Percentiles rank a stretch among this genome's conserved stretches.
Evolutionary conservation across 139 green algal genomes (phyloP).

Genomic region (Ettlia oleoabundans): DNA sequence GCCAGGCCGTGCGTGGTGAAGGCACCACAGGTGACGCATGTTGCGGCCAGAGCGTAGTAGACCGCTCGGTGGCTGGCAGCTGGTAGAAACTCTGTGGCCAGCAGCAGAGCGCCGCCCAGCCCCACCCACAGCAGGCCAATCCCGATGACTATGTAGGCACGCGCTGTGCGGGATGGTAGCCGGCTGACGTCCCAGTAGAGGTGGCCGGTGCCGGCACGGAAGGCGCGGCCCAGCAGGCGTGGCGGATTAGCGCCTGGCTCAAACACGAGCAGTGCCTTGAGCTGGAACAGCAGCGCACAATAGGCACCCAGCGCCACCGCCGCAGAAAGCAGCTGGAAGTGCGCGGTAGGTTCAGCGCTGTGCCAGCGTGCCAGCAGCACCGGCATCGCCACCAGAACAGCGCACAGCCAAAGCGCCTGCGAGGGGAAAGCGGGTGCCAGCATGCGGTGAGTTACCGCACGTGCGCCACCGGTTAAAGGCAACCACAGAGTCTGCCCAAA

Average conservation of each 20-base stretch:
- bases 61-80: neutral
- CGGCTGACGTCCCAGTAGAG: conserved; percentile 34
- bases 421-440: neutral
- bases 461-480: no score
- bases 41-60: conserved; percentile 74
- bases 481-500: neutral
- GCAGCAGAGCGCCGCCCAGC: conserved; percentile 51
- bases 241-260: conserved; percentile 33
- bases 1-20: conserved; percentile 83
- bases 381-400: conserved; percentile 40
- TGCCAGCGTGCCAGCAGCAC: conserved; percentile 15
- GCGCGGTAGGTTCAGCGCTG: neutral
- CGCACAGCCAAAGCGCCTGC: conserved; percentile 44
- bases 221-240: conserved; percentile 9
- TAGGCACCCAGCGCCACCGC: conserved; percentile 45
- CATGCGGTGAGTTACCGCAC: no score
- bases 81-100: conserved; percentile 47
- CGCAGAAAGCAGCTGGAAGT: conserved; percentile 44
- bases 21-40: conserved; percentile 70
- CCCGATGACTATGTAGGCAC: conserved; percentile 19
- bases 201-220: neutral
- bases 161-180: conserved; percentile 18
- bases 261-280: conserved; percentile 60
- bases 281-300: conserved; percentile 61
- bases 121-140: conserved; percentile 60